A percentile compares a stretch with the other conserved stretches of the same genome.
These are phyloP conservation scores for Fusarium piperis DNA, from an alignment of 2,329 filamentous ascomycete species.

Conservation along the genomic window DNA sequence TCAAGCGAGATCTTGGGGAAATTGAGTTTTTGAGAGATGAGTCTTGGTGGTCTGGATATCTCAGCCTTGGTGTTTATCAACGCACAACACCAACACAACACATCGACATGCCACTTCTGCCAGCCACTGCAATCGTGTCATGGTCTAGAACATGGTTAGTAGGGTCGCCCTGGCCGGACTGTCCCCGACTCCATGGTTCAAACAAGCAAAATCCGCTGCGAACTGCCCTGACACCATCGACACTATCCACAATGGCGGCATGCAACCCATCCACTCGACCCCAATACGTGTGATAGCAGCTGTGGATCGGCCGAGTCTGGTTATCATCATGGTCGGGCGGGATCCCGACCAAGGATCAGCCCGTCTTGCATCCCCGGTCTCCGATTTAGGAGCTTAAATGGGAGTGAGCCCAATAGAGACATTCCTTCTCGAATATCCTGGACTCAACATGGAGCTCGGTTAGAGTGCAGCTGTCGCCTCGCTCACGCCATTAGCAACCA, in stretches of 20 bases:
- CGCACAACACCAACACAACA: neutral
- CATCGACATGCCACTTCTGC: neutral
- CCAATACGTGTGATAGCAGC: neutral
- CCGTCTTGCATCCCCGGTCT: neutral
- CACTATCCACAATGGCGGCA: neutral
- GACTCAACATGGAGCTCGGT: neutral
- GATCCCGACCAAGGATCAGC: neutral
- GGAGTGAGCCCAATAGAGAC: neutral
- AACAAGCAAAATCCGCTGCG: neutral
- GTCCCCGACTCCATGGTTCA: neutral
- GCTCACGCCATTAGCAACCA: neutral
- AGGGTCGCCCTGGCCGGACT: neutral
- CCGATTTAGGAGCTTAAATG: neutral
- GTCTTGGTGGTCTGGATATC: neutral
- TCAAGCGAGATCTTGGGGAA: neutral
- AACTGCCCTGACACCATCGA: neutral
- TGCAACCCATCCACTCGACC: neutral
- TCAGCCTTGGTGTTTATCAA: neutral
- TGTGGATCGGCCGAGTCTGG: neutral
- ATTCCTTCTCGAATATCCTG: neutral
- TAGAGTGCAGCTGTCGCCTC: neutral
- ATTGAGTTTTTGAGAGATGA: neutral
- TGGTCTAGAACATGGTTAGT: neutral
- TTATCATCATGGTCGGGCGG: neutral
- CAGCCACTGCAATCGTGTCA: neutral